Evolutionary conservation across 371 early-diverging fungal species (phyloP).

Genomic region (Parasitella parasitica): DNA sequence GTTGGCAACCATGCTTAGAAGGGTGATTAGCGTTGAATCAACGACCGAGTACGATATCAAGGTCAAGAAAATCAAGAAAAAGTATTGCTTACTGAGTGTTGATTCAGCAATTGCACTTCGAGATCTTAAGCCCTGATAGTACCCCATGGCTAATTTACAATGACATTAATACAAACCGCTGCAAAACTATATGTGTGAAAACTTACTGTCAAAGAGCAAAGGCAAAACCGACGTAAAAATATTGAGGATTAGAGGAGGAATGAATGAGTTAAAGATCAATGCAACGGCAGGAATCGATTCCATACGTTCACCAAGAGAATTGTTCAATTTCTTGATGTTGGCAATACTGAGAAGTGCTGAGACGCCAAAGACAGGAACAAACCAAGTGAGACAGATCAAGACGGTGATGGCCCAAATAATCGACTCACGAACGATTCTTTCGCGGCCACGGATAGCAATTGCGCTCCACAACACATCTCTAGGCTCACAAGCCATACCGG

Average conservation of each 20-base stretch:
- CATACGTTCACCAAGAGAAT: conserved; percentile 12
- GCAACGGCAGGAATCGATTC: conserved; percentile 29
- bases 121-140: conserved; percentile 43
- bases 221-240: conserved; percentile 63
- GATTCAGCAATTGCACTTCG: conserved; percentile 45
- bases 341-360: conserved; percentile 51
- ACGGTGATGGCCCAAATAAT: conserved; percentile 44
- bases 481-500: conserved; percentile 70
- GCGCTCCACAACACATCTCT: conserved; percentile 72
- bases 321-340: conserved; percentile 27
- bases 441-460: conserved; percentile 51
- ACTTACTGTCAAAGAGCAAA: conserved; percentile 51
- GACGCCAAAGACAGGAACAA: conserved; percentile 46
- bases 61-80: conserved; percentile 87
- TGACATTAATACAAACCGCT: background rate
- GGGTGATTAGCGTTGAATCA: conserved; percentile 61
- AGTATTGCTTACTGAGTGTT: conserved; percentile 70
- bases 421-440: conserved; percentile 42
- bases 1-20: conserved; percentile 55
- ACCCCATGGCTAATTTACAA: conserved; percentile 30
- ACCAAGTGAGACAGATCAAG: conserved; percentile 42
- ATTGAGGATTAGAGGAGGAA: conserved; percentile 55
- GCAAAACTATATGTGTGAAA: background rate
- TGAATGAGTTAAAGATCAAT: conserved; percentile 45
- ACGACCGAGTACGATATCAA: conserved; percentile 83